These are phyloP conservation scores for Capsicum pubescens DNA, from an alignment of 257 asterid genomes.

Conservation along the genomic window DNA sequence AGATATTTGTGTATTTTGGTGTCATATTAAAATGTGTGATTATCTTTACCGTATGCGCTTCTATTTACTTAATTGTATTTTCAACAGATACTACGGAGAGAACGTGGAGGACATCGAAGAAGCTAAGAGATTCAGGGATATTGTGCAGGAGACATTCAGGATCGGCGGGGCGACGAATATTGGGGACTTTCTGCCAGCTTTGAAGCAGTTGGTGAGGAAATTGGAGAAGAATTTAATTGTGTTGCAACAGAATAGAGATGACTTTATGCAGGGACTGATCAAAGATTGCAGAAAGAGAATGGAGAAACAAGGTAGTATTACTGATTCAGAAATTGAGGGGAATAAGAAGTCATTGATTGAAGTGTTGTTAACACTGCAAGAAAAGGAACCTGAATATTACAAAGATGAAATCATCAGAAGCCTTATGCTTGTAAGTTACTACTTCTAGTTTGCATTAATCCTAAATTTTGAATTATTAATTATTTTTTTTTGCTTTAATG, in stretches of 20 bases:
- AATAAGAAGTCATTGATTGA: slow-evolving; percentile 52
- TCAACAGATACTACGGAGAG: slow-evolving; percentile 36
- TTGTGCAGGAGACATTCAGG: slow-evolving; percentile 43
- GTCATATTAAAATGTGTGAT: background rate
- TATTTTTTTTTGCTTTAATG: too few relatives aligned
- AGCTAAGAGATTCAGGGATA: slow-evolving; percentile 54
- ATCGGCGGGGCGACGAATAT: slow-evolving; percentile 32
- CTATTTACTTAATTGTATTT: background rate
- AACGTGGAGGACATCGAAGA: slow-evolving; percentile 45
- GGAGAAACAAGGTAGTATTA: slow-evolving; percentile 28
- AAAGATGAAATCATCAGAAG: slow-evolving; percentile 49
- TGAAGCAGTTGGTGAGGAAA: slow-evolving; percentile 47
- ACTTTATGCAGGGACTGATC: slow-evolving; percentile 56
- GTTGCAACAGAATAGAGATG: slow-evolving; percentile 51
- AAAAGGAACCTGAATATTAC: slow-evolving; percentile 57
- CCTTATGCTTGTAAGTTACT: slow-evolving; percentile 49
- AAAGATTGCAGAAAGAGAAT: slow-evolving; percentile 44
- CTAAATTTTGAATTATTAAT: too few relatives aligned
- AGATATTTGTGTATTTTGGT: background rate
- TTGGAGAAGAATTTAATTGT: slow-evolving; percentile 44
- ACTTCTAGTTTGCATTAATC: background rate
- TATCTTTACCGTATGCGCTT: background rate
- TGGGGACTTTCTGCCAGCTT: slow-evolving; percentile 55
- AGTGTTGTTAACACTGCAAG: slow-evolving; percentile 50
- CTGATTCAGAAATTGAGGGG: slow-evolving; percentile 29